Percentiles rank a stretch among this genome's conserved stretches.
Evolutionary conservation across 2,329 filamentous ascomycete genomes (phyloP).

Genomic region (Fonsecaea erecta): DNA sequence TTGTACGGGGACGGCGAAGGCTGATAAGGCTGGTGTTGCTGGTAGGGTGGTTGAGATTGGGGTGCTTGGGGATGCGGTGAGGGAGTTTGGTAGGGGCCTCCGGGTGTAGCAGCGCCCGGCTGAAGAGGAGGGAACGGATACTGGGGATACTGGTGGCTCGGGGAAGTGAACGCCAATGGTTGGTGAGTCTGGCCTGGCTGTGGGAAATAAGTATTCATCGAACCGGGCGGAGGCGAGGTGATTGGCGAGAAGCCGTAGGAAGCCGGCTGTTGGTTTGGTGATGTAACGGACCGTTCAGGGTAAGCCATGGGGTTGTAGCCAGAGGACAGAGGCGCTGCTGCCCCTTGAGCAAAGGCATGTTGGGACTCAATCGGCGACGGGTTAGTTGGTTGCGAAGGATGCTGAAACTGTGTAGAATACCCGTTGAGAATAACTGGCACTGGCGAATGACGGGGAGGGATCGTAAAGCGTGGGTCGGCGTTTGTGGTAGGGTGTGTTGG

Average conservation of each 20-base stretch:
- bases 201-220: slow-evolving; percentile 24
- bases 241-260: slow-evolving; percentile 31
- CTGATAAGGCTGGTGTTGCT: slow-evolving; percentile 46
- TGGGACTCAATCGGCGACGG: slow-evolving; percentile 32
- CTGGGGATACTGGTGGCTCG: slow-evolving; percentile 31
- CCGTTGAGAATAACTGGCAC: slow-evolving; percentile 36
- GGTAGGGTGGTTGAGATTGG: slow-evolving; percentile 43
- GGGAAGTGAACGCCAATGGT: slow-evolving; percentile 34
- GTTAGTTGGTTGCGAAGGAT: slow-evolving; percentile 24
- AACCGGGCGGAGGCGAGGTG: slow-evolving; percentile 24
- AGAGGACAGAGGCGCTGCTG: slow-evolving; percentile 48
- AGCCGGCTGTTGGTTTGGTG: slow-evolving; percentile 26
- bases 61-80: slow-evolving; percentile 34
- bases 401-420: slow-evolving; percentile 27
- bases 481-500: slow-evolving; percentile 35
- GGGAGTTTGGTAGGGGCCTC: slow-evolving; percentile 21
- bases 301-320: slow-evolving; percentile 59
- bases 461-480: slow-evolving; percentile 38
- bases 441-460: slow-evolving; percentile 37
- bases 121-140: slow-evolving; percentile 36
- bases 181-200: slow-evolving; percentile 18
- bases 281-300: slow-evolving; percentile 39
- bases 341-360: slow-evolving; percentile 43
- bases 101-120: slow-evolving; percentile 47
- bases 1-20: slow-evolving; percentile 50